Conservation (phyloP, 2,329 filamentous ascomycete species). For the Anthostomella pinea region DNA sequence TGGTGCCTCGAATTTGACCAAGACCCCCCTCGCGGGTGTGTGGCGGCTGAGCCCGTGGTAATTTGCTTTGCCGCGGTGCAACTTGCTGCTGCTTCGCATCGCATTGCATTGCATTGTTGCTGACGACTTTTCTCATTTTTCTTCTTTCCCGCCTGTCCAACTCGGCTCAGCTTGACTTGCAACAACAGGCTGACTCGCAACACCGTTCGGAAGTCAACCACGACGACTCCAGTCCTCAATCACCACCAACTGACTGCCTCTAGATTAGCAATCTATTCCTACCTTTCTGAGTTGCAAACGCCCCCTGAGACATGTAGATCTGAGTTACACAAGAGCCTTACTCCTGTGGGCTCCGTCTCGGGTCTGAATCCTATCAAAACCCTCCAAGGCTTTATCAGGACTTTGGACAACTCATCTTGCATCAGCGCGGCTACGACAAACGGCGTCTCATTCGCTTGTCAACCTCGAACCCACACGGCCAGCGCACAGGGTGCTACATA, state of each 20-base stretch:
- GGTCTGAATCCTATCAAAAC: slow-evolving; percentile 4
- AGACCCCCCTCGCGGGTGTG: background rate
- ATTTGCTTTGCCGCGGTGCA: no score
- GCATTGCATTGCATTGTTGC: no score
- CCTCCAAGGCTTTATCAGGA: slow-evolving; percentile 2
- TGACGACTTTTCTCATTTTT: no score
- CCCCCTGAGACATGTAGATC: slow-evolving; percentile 1
- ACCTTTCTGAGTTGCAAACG: slow-evolving; percentile 7
- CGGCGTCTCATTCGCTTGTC: slow-evolving; percentile 10
- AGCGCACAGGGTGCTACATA: slow-evolving; percentile 9
- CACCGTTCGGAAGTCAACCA: no score
- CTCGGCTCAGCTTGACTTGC: no score
- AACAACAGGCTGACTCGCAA: no score
- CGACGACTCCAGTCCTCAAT: no score
- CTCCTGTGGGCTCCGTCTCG: slow-evolving; percentile 5
- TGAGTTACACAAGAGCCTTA: slow-evolving; percentile 1
- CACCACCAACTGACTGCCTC: no score
- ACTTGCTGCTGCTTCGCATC: no score
- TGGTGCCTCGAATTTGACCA: no score
- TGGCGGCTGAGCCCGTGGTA: slow-evolving; percentile 4
- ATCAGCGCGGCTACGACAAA: slow-evolving; percentile 10
- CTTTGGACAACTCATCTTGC: slow-evolving; percentile 20
- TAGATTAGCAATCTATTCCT: background rate
- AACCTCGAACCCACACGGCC: slow-evolving; percentile 2
- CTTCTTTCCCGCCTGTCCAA: no score